Conservation (phyloP, 2,329 filamentous ascomycete genomes). For the Fusarium cicatricum region DNA sequence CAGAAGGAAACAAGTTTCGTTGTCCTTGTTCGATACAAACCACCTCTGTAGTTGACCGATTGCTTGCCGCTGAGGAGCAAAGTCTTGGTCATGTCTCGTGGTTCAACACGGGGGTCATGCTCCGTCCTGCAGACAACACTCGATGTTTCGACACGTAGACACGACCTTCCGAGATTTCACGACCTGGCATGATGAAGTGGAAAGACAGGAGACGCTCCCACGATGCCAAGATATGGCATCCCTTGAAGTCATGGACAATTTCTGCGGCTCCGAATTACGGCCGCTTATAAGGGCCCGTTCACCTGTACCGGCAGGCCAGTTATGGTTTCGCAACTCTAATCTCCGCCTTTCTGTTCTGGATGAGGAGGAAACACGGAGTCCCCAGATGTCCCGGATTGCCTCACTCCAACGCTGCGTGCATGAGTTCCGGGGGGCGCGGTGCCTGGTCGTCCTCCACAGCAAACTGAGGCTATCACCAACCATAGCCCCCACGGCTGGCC, state of each 20-base stretch:
- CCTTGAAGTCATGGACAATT: conserved; percentile 3
- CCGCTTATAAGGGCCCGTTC: conserved; percentile 26
- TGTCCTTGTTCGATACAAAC: no score
- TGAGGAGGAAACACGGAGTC: conserved; percentile 26
- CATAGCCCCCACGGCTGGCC: conserved; percentile 2
- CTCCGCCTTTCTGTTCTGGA: conserved; percentile 17
- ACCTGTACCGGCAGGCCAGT: conserved; percentile 5
- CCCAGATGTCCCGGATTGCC: conserved; percentile 26
- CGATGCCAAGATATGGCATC: conserved; percentile 6
- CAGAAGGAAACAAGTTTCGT: no score
- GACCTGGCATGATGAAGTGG: conserved; percentile 22
- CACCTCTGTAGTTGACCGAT: no score
- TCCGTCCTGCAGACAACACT: background rate
- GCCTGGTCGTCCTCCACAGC: conserved; percentile 6
- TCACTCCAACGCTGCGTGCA: conserved; percentile 16
- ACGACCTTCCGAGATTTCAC: conserved; percentile 2
- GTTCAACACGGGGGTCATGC: no score
- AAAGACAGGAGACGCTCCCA: conserved; percentile 21
- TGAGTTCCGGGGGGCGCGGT: conserved; percentile 12
- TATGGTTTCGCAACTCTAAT: conserved; percentile 28
- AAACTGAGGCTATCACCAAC: conserved; percentile 4
- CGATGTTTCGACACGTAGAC: conserved; percentile 4
- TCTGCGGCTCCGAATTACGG: conserved; percentile 29
- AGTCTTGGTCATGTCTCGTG: no score
- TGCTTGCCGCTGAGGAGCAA: no score